Evolutionary conservation across 2,329 filamentous ascomycete species (phyloP).

Genomic region (Aspergillus sojae): DNA sequence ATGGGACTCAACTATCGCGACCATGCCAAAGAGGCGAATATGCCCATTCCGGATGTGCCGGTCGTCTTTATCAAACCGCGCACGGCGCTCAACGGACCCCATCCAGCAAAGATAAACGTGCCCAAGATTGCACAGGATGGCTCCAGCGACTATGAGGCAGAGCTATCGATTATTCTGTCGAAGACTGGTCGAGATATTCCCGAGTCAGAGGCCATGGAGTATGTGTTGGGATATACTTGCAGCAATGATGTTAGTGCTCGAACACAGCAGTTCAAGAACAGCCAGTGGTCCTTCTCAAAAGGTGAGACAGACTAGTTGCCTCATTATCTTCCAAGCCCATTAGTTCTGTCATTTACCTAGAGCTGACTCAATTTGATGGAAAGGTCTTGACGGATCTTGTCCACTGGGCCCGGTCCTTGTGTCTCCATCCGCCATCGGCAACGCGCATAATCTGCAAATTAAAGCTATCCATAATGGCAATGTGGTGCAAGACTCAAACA

Average conservation of each 20-base stretch:
- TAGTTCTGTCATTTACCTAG: too few species aligned
- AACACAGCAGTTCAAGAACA: slow-evolving; percentile 41
- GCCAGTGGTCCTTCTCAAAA: slow-evolving; percentile 44
- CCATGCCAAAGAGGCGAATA: slow-evolving; percentile 43
- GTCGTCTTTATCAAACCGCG: slow-evolving; percentile 45
- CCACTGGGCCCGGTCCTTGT: too few species aligned
- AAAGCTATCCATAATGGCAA: too few species aligned
- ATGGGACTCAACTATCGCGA: slow-evolving; percentile 51
- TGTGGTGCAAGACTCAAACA: too few species aligned
- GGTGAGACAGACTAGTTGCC: slow-evolving; percentile 16
- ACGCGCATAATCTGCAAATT: background rate
- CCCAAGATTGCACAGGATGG: slow-evolving; percentile 36
- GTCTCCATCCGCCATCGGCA: too few species aligned
- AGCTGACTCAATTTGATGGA: too few species aligned
- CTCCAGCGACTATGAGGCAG: slow-evolving; percentile 36
- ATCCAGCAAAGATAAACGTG: slow-evolving; percentile 30
- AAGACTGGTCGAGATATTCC: slow-evolving; percentile 31
- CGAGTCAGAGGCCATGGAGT: slow-evolving; percentile 36
- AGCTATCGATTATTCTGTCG: slow-evolving; percentile 42
- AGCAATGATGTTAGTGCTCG: slow-evolving; percentile 46
- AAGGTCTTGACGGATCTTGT: too few species aligned
- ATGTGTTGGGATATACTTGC: slow-evolving; percentile 46
- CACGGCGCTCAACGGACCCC: slow-evolving; percentile 29
- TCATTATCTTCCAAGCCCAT: background rate
- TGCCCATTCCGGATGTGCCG: slow-evolving; percentile 38